Percentiles rank a stretch among this genome's conserved stretches.
These are phyloP conservation scores for Aspergillus ochraceoroseus DNA, from an alignment of 2,329 filamentous ascomycete genomes.

Conservation along the genomic window DNA sequence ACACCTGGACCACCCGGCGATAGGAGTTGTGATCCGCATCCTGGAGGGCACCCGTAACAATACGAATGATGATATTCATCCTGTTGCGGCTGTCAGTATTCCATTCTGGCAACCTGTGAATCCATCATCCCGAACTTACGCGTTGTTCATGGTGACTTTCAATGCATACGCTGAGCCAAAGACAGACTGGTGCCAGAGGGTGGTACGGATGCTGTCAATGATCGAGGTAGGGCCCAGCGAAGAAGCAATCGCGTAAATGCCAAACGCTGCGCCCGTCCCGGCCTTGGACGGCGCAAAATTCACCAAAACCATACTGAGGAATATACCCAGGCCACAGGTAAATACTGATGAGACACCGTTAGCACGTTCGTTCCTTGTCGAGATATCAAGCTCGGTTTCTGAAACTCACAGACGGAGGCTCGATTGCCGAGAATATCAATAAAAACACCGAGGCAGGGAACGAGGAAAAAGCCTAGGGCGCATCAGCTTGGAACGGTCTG, in stretches of 20 bases:
- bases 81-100: constrained; percentile 25
- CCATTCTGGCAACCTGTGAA: neutral
- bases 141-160: constrained; percentile 60
- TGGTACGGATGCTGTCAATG: constrained; percentile 58
- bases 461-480: constrained; percentile 50
- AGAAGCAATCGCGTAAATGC: constrained; percentile 54
- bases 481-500: neutral
- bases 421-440: constrained; percentile 55
- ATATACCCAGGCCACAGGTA: constrained; percentile 49
- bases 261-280: constrained; percentile 57
- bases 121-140: constrained; percentile 34
- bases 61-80: constrained; percentile 58
- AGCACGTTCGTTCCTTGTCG: too few species aligned
- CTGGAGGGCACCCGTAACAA: constrained; percentile 56
- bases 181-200: constrained; percentile 56
- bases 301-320: constrained; percentile 52
- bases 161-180: constrained; percentile 58
- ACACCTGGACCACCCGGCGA: constrained; percentile 52
- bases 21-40: constrained; percentile 56
- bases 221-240: constrained; percentile 56
- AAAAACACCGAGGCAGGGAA: constrained; percentile 53
- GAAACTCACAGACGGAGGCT: constrained; percentile 41
- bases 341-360: too few species aligned
- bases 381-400: neutral
- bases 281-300: constrained; percentile 48